Evolutionary conservation across 106 monocot genomes (phyloP).

Genomic region (Apostasia shenzhenica): DNA sequence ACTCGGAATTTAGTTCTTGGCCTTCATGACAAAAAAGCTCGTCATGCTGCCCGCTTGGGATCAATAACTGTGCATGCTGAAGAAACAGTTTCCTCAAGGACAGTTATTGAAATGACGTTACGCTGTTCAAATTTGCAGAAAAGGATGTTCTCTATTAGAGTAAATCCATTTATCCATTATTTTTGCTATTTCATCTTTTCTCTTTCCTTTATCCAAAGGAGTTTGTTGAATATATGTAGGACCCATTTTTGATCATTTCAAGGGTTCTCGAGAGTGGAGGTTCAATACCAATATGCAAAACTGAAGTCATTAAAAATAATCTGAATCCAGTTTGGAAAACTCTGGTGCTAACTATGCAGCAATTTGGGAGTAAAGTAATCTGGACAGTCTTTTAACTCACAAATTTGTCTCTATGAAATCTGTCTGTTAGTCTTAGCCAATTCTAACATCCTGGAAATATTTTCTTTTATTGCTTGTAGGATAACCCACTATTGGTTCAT

Average conservation of each 20-base stretch:
- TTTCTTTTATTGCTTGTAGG: constrained; percentile 37
- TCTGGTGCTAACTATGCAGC: constrained; percentile 34
- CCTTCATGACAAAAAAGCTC: constrained; percentile 20
- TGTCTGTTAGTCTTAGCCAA: too few relatives aligned
- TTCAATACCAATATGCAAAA: constrained; percentile 58
- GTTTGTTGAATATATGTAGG: constrained; percentile 28
- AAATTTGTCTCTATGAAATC: neutral
- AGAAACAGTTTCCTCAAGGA: constrained; percentile 48
- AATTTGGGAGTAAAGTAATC: constrained; percentile 63
- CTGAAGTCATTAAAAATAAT: constrained; percentile 57
- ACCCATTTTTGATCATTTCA: constrained; percentile 70
- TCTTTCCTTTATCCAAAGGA: neutral
- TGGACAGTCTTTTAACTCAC: neutral
- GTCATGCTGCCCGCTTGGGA: constrained; percentile 15
- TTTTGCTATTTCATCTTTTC: neutral
- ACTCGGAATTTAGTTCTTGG: constrained; percentile 30
- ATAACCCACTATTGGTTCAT: constrained; percentile 56
- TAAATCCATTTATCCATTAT: constrained; percentile 12
- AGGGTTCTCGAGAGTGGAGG: constrained; percentile 41
- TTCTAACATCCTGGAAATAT: neutral
- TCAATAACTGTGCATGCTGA: constrained; percentile 57
- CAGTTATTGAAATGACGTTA: constrained; percentile 42
- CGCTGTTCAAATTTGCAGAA: constrained; percentile 49
- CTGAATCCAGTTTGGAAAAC: constrained; percentile 72
- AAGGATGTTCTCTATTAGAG: constrained; percentile 81